Conservation (phyloP, 139 green algal species). For the Astrephomene gubernaculifera region DNA sequence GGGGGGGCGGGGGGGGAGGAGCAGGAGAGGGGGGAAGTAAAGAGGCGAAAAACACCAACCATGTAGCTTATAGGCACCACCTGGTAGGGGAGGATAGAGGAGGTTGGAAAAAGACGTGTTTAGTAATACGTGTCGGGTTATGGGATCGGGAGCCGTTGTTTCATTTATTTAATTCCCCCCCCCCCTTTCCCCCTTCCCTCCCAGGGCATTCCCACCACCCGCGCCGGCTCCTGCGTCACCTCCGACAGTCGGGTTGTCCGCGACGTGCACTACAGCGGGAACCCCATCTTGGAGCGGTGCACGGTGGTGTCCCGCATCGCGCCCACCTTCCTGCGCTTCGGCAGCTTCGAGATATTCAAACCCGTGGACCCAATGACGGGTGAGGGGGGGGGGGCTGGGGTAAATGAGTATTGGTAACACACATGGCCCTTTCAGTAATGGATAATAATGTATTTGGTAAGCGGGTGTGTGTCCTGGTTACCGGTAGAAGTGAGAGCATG, state of each 20-base stretch:
- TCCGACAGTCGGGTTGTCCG: slow-evolving; percentile 50
- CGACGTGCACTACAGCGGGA: slow-evolving; percentile 61
- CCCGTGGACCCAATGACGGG: slow-evolving; percentile 50
- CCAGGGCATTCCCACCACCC: slow-evolving; percentile 72
- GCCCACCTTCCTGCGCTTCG: slow-evolving; percentile 73
- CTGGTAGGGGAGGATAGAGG: no score
- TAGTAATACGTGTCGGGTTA: no score
- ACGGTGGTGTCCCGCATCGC: slow-evolving; percentile 69
- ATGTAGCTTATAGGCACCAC: no score
- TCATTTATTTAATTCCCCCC: no score
- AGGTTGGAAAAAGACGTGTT: no score
- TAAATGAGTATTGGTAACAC: not conserved
- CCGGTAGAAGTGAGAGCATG: no score
- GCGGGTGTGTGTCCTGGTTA: no score
- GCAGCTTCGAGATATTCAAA: slow-evolving; percentile 75
- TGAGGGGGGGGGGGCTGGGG: not conserved
- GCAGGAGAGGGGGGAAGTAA: not conserved
- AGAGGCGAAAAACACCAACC: no score
- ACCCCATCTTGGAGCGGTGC: slow-evolving; percentile 54
- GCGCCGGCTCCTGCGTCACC: slow-evolving; percentile 60
- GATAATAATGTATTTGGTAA: no score
- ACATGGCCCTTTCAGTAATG: not conserved
- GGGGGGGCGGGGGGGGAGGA: not conserved
- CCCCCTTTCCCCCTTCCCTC: not conserved
- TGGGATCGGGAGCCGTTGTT: no score